A percentile compares a stretch with the other conserved stretches of the same genome.
Conservation (phyloP, 257 asterid genomes). For the Schizonepeta tenuifolia region DNA sequence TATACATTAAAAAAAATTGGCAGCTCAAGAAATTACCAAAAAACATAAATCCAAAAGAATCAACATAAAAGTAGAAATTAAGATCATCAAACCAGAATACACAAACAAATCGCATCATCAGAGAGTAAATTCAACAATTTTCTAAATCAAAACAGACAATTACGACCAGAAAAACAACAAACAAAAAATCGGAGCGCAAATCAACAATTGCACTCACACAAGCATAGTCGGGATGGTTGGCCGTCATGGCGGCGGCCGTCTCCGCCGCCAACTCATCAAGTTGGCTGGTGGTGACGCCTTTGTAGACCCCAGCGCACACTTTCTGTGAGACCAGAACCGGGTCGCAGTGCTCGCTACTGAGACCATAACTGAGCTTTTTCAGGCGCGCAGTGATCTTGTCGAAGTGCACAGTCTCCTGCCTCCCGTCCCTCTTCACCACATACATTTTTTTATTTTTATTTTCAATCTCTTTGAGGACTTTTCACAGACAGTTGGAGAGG, state of each 20-base stretch:
- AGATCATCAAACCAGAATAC: too few relatives aligned
- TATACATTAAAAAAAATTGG: neutral
- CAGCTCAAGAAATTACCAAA: neutral
- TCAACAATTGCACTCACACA: constrained; percentile 55
- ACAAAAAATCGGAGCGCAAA: neutral
- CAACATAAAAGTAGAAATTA: neutral
- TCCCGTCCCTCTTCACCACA: constrained; percentile 95
- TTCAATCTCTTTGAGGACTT: constrained; percentile 37
- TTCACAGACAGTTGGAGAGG: constrained; percentile 46
- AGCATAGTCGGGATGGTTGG: constrained; percentile 94
- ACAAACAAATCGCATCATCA: neutral
- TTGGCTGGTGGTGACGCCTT: constrained; percentile 94
- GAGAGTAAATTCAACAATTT: neutral
- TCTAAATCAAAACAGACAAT: neutral
- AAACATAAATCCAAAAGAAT: neutral
- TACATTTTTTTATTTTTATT: too few relatives aligned
- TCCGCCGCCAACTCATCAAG: constrained; percentile 98
- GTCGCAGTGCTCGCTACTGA: constrained; percentile 89
- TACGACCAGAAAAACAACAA: neutral
- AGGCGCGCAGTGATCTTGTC: constrained; percentile 95
- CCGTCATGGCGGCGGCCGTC: constrained; percentile 96
- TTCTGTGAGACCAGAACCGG: constrained; percentile 88
- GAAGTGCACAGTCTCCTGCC: constrained; percentile 89
- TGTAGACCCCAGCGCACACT: constrained; percentile 94
- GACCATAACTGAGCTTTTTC: constrained; percentile 88